Evolutionary conservation across 495 filamentous ascomycete genomes (phyloP).

Genomic region (Hypoxylon fragiforme): DNA sequence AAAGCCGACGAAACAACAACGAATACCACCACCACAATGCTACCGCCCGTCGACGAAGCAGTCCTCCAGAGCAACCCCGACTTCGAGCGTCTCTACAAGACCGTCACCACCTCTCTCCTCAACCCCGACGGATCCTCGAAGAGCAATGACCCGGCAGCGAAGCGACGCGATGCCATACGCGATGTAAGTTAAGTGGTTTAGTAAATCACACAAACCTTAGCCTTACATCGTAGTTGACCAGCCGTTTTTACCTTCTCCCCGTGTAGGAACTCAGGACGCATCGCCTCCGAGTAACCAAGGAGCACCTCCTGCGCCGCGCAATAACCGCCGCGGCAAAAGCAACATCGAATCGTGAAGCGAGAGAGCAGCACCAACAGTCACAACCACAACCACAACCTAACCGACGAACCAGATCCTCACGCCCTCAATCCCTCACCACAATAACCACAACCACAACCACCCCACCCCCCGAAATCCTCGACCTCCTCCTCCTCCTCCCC

Average conservation of each 20-base stretch:
- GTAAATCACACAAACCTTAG: no score
- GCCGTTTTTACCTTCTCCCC: background rate
- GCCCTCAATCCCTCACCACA: constrained; percentile 16
- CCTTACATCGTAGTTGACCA: no score
- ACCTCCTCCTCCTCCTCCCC: constrained; percentile 50
- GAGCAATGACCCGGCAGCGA: constrained; percentile 51
- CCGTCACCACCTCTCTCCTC: constrained; percentile 59
- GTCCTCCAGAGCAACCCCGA: constrained; percentile 65
- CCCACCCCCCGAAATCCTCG: constrained; percentile 40
- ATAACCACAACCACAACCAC: constrained; percentile 24
- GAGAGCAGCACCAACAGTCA: constrained; percentile 22
- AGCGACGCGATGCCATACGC: constrained; percentile 54
- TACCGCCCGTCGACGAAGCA: constrained; percentile 64
- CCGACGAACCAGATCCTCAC: constrained; percentile 33
- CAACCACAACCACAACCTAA: constrained; percentile 35
- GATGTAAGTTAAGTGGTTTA: constrained; percentile 54
- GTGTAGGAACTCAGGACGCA: constrained; percentile 46
- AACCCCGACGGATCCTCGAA: constrained; percentile 66
- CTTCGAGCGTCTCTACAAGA: constrained; percentile 65
- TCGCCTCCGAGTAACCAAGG: constrained; percentile 45
- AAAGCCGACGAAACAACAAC: background rate
- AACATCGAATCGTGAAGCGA: constrained; percentile 8
- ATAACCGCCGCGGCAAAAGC: constrained; percentile 38
- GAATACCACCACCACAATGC: constrained; percentile 53
- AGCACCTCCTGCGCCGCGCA: constrained; percentile 46